A percentile compares a stretch with the other conserved stretches of the same genome.
Evolutionary conservation across 2,329 filamentous ascomycete species (phyloP).

Genomic region (Aspergillus hiratsukae): DNA sequence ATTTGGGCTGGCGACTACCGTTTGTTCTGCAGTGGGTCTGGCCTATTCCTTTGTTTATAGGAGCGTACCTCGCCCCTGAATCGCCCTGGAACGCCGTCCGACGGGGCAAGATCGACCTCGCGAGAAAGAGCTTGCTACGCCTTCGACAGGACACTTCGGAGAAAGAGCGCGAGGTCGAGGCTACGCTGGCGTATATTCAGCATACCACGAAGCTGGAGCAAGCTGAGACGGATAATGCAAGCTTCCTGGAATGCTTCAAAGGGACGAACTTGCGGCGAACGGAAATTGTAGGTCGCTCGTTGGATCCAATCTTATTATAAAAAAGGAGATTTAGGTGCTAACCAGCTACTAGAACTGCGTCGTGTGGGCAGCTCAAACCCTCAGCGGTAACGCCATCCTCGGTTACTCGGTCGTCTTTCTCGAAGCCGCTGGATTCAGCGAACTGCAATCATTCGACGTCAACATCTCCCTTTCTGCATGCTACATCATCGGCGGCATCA

Average conservation of each 20-base stretch:
- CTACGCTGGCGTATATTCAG: slow-evolving; percentile 79
- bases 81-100: slow-evolving; percentile 28
- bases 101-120: slow-evolving; percentile 1
- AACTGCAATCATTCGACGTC: slow-evolving; percentile 37
- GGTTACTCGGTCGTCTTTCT: slow-evolving; percentile 39
- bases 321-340: not conserved
- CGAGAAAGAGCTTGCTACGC: slow-evolving; percentile 1
- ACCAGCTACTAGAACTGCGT: slow-evolving; percentile 28
- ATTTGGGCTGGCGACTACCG: slow-evolving; percentile 15
- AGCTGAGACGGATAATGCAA: slow-evolving; percentile 63
- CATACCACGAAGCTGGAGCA: slow-evolving; percentile 77
- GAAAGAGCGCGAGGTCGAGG: slow-evolving; percentile 41
- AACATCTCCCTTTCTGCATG: slow-evolving; percentile 40
- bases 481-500: slow-evolving; percentile 38
- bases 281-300: slow-evolving; percentile 51
- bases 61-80: slow-evolving; percentile 27
- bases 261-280: slow-evolving; percentile 71
- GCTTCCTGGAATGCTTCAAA: slow-evolving; percentile 76
- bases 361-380: slow-evolving; percentile 38
- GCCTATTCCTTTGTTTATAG: slow-evolving; percentile 20
- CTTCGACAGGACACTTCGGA: slow-evolving; percentile 2
- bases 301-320: slow-evolving; percentile 12
- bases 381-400: slow-evolving; percentile 36
- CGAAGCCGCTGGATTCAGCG: slow-evolving; percentile 35
- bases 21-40: slow-evolving; percentile 18